phyloP scores from a whole-genome alignment of 2,329 filamentous ascomycete species.

The Apiospora phragmitis region DNA sequence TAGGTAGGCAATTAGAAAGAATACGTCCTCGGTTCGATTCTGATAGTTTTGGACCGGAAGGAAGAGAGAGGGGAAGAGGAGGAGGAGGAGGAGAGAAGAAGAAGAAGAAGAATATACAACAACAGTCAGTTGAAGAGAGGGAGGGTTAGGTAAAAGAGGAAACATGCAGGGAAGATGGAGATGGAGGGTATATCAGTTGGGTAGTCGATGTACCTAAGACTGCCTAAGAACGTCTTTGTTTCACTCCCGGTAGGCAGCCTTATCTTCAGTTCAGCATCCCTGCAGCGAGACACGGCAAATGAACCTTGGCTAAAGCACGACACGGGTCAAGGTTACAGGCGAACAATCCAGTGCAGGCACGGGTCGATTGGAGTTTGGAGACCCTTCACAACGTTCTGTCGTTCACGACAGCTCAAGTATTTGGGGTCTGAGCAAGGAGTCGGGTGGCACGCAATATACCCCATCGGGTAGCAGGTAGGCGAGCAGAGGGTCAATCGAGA shows the following conservation, averaged over 20 bases:
- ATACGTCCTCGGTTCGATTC: not conserved
- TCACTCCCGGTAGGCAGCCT: not conserved
- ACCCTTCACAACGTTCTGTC: not conserved
- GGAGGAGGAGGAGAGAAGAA: not conserved
- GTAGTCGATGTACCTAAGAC: not conserved
- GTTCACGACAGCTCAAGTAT: not conserved
- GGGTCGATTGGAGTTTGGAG: not conserved
- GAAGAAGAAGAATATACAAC: not conserved
- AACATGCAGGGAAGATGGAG: slow-evolving; percentile 2
- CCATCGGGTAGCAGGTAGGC: not conserved
- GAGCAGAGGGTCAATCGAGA: not conserved
- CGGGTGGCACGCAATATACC: not conserved
- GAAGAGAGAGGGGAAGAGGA: not conserved
- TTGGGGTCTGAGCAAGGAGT: not conserved
- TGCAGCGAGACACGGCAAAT: slow-evolving; percentile 8
- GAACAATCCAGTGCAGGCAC: not conserved
- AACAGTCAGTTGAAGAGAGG: not conserved
- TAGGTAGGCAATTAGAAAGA: not conserved
- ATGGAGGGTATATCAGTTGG: slow-evolving; percentile 6
- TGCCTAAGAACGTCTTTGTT: not conserved
- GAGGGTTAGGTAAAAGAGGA: not conserved
- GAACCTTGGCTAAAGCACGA: slow-evolving; percentile 8
- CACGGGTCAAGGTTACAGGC: slow-evolving; percentile 4
- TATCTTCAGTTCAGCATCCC: slow-evolving; percentile 2
- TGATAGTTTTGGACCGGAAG: not conserved